Evolutionary conservation across 2,329 filamentous ascomycete genomes (phyloP).

Genomic region (Colletotrichum sojae): DNA sequence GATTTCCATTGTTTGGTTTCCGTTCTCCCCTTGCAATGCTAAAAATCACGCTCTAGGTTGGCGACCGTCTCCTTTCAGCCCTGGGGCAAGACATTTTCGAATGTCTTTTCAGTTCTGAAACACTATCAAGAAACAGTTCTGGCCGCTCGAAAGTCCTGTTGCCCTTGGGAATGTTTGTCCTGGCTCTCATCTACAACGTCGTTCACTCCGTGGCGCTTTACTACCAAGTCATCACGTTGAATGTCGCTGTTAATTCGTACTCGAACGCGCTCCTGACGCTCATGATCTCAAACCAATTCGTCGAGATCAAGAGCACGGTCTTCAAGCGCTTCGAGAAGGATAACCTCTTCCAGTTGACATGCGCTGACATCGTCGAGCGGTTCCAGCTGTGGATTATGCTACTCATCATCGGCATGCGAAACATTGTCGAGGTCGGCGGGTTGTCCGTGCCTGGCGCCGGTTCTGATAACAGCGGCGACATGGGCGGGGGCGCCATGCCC

Average conservation of each 20-base stretch:
- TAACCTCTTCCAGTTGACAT: slow-evolving; percentile 95
- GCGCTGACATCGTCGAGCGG: slow-evolving; percentile 95
- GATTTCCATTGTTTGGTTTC: background rate
- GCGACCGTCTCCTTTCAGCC: slow-evolving; percentile 89
- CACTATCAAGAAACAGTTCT: slow-evolving; percentile 86
- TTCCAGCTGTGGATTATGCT: slow-evolving; percentile 99
- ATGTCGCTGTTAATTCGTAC: slow-evolving; percentile 98
- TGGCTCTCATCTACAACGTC: slow-evolving; percentile 90
- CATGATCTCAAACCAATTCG: slow-evolving; percentile 96
- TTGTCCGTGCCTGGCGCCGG: slow-evolving; percentile 75
- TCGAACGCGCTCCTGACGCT: slow-evolving; percentile 95
- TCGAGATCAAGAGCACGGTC: slow-evolving; percentile 98
- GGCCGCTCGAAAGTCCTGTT: slow-evolving; percentile 92
- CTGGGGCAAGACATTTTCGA: slow-evolving; percentile 97
- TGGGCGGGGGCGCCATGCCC: slow-evolving; percentile 70
- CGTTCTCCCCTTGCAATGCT: background rate
- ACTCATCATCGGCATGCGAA: slow-evolving; percentile 94
- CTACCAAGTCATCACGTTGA: slow-evolving; percentile 97
- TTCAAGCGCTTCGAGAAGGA: slow-evolving; percentile 99
- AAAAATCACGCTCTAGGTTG: slow-evolving; percentile 64
- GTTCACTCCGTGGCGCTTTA: slow-evolving; percentile 90
- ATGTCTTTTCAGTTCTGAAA: slow-evolving; percentile 94
- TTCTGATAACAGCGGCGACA: slow-evolving; percentile 61
- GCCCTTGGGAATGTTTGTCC: slow-evolving; percentile 90
- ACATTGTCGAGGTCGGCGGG: slow-evolving; percentile 94